Evolutionary conservation across 768 basidiomycete genomes (phyloP), one percentile per base, ranked within the genome.

Genomic region (Phanerodontia chrysosporium): DNA sequence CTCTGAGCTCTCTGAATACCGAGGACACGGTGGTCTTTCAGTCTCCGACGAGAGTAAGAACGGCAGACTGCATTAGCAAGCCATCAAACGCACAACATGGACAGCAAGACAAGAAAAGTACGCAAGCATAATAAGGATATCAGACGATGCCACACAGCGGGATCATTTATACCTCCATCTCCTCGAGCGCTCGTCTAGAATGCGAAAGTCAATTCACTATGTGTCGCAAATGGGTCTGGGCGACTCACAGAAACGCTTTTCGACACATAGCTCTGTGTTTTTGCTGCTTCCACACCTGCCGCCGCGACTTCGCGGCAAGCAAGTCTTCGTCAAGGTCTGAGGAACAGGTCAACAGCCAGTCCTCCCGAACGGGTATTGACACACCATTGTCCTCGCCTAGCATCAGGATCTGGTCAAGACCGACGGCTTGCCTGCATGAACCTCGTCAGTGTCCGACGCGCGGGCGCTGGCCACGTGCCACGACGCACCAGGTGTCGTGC

Each of bases 361-460:
- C 30, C 42, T 45, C 30, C 30, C 46, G 13, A 24, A 25, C 44
- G 44, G 5, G 30, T 35, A 49, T 49, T 18, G 13, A 58, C 83
- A 70, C 66, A 93, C 92, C 79, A 63, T 80, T 69, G 66, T 85
- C 78, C 64, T 91, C 91, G 4, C 87, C 88, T 2, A 96, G 75
- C 57, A 84, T 65, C 48, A 80, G 75, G n/a, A 96, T 72, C 57
- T 80, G 79, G 28, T 79, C 80, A 14, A 76, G 60, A 2, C 75
- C 67, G 3, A 92, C 75, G 76, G 80, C 87, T 73, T 83, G 80
- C 90, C 90, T 91, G 58, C 16, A 39, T 45, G 12, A 51, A 21
- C 12, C 29, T 3, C 29, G 49, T 42, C 27, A 56, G 52, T n/a
- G 27, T 14, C 45, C 10, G 45, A 36, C 24, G 7, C 12, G 21